Conservation (phyloP, 345 rosid species). For the Corymbia maculata region DNA sequence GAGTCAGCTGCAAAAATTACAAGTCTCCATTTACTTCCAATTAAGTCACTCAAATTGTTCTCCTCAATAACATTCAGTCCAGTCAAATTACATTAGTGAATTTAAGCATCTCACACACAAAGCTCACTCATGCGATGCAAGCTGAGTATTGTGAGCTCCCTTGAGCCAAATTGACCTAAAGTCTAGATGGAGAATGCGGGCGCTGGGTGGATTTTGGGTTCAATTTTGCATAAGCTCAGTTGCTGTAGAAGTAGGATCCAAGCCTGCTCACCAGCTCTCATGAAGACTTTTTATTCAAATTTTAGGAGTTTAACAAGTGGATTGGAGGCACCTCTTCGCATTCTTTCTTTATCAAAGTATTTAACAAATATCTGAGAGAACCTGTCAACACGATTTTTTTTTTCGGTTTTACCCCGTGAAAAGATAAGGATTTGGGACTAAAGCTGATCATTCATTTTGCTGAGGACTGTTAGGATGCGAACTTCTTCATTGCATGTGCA, state of each 20-base stretch:
- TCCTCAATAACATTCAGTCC: rapidly evolving
- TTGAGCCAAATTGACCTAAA: not conserved
- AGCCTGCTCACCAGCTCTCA: not conserved
- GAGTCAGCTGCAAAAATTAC: not conserved
- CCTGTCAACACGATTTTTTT: not conserved
- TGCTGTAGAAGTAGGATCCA: not conserved
- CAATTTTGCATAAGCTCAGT: not conserved
- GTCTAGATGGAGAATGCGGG: not conserved
- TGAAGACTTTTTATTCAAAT: not conserved
- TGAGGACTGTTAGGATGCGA: not conserved
- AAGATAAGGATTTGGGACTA: too few relatives aligned
- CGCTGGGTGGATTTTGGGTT: not conserved
- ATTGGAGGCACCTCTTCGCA: not conserved
- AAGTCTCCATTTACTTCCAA: not conserved
- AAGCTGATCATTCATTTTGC: not conserved
- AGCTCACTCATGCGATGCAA: not conserved
- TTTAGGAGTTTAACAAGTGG: not conserved
- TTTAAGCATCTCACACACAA: not conserved
- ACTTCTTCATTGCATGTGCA: not conserved
- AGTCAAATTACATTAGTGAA: not conserved
- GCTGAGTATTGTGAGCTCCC: not conserved
- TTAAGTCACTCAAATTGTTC: not conserved
- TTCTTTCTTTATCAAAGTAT: not conserved
- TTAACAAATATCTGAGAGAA: not conserved
- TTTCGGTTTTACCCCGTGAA: not conserved